Percentiles rank a stretch among this genome's conserved stretches.
Conservation (phyloP, 306 rosid species). For the Biancaea sappan region DNA sequence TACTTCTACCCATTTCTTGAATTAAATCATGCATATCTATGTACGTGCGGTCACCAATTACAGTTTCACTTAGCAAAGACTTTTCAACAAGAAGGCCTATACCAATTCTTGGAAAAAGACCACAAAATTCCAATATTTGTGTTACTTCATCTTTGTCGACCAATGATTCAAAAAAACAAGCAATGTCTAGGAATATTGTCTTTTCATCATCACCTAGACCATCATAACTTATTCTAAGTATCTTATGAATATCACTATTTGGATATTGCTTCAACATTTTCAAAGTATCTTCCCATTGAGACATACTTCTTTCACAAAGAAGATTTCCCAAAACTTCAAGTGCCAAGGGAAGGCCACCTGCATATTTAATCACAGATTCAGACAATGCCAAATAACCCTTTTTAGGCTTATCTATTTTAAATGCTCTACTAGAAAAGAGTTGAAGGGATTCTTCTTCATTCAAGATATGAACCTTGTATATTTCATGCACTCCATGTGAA, state of each 20-base stretch:
- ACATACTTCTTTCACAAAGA: not conserved
- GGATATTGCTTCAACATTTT: not conserved
- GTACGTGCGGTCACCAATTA: not conserved
- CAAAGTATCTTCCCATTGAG: not conserved
- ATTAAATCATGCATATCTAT: not conserved
- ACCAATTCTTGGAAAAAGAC: not conserved
- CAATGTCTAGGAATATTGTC: conserved; percentile 10
- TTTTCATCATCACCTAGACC: not conserved
- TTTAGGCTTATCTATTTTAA: not conserved
- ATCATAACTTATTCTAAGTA: conserved; percentile 15
- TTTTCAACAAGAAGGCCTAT: not conserved
- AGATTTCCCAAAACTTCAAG: conserved; percentile 3
- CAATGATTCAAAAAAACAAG: not conserved
- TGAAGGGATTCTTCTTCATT: not conserved
- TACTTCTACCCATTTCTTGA: not conserved
- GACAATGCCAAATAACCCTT: conserved; percentile 1
- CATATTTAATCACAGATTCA: not conserved
- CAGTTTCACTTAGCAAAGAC: not conserved
- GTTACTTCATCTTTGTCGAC: not conserved
- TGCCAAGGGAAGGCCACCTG: conserved; percentile 3
- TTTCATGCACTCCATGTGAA: not conserved
- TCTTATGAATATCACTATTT: not conserved
- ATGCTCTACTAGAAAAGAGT: not conserved
- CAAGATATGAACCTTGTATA: not conserved
- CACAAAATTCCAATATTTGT: not conserved